Base-by-base conservation (phyloP, 1,284 basidiomycete genomes). In the Sporisorium graminicola region DNA sequence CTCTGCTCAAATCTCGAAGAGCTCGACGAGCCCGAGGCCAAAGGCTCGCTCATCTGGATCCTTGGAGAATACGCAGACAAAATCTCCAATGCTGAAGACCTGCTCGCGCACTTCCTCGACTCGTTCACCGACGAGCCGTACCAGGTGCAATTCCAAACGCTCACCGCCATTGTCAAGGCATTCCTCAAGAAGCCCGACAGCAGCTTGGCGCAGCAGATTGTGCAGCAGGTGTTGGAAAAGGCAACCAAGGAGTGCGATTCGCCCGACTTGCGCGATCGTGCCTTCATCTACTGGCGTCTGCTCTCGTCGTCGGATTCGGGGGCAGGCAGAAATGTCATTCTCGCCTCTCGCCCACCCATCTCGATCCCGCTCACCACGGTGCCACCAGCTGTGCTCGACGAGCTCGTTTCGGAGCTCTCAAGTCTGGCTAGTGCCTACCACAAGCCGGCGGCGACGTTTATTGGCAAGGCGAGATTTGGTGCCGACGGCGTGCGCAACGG, bases 1-100 rank as follows among this genome's bases (percentile, higher is more conserved):
- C 88, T 99, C 40, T 99, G 96, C 83, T 92, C 94, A 7, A 97
- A 95, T 82, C 90, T 99, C 26, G 96, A 99, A 77, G 95, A 96
- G 78, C 88, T 99, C 51, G 96, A 99, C 85, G 97, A 99, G 85
- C 95, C 96, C 16, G 97, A 99, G 85, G 96, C 96, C 6, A 98
- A 98, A 86, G 93, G 96, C 0, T 94, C 95, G 9, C 89, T 99
- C 67, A 98, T 99, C 82, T 99, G 96, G 96, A 98, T 99, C 80
- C 92, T 99, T 60, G 96, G 96, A 56, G 95, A 98, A 87, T 98
- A 99, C 84, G 94, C 96, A 14, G 93, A 93, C 86, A 94, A 95
- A 87, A 98, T 98, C 78, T 93, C 95, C 81, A 99, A 99, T 78
- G 93, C 94, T 10, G 94, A 93, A 85, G 96, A 98, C 83, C 88